phyloP scores from a whole-genome alignment of 2,329 filamentous ascomycete species.

The Phaeomoniella chlamydospora region DNA sequence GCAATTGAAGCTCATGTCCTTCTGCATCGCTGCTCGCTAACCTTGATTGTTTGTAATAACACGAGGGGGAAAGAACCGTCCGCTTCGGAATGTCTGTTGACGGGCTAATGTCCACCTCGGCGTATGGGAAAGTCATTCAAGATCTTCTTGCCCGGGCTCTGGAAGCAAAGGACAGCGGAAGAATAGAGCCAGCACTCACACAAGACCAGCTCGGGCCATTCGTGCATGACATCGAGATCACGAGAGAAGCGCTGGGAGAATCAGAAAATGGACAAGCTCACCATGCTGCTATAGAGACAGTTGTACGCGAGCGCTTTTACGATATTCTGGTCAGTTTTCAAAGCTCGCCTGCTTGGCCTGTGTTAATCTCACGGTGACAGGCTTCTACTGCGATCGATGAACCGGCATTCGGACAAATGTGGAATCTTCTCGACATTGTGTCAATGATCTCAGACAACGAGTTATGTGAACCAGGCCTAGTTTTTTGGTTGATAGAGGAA shows the following conservation, averaged over 20 bases:
- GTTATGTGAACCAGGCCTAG: constrained; percentile 59
- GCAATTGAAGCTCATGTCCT: no score
- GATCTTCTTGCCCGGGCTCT: background rate
- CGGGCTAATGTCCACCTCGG: background rate
- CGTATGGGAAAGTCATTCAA: background rate
- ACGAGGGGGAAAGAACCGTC: no score
- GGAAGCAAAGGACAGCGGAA: constrained; percentile 40
- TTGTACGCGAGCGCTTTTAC: constrained; percentile 69
- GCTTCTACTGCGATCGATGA: constrained; percentile 62
- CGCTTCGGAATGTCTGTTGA: background rate
- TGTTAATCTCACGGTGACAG: no score
- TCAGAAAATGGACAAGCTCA: constrained; percentile 20
- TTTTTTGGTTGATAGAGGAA: constrained; percentile 88
- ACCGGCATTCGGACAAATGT: constrained; percentile 66
- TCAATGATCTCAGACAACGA: constrained; percentile 68
- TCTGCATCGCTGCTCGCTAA: no score
- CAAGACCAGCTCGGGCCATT: constrained; percentile 42
- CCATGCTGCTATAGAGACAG: constrained; percentile 66
- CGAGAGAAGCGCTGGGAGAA: background rate
- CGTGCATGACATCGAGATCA: constrained; percentile 7
- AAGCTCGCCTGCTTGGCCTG: no score
- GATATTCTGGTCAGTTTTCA: constrained; percentile 51
- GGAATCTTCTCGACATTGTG: constrained; percentile 90
- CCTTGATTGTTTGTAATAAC: no score
- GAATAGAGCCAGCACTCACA: constrained; percentile 61